Evolutionary conservation across 2,329 filamentous ascomycete species (phyloP), one percentile per base, ranked within the genome.

Genomic region (Sarocladium kiliense): DNA sequence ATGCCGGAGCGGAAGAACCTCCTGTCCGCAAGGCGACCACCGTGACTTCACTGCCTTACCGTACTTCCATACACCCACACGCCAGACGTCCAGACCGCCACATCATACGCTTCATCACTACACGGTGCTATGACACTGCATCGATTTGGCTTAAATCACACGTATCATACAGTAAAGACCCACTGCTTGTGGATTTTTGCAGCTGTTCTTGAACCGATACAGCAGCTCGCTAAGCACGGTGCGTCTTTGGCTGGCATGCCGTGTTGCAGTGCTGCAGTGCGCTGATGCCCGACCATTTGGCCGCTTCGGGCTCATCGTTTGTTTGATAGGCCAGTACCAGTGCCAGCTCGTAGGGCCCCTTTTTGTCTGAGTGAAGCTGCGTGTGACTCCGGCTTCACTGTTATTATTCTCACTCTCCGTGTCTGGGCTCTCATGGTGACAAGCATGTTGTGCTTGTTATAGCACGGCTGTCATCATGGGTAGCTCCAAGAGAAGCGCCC

Each of bases 401-500:
- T 36, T 36, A 51, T 21, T n/a, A n/a, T n/a, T n/a, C n/a, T n/a
- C n/a, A n/a, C n/a, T n/a, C n/a, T n/a, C n/a, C n/a, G n/a, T n/a
- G n/a, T 51, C 18, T 18, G 11, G 27, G 27, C 11, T 36, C 47
- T 21, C 30, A 34, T 49, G 47, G 26, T 34, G 47, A 36, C 27
- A 21, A 51, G 47, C 47, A 51, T 51, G 47, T 36, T 51, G n/a
- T 51, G 47, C 30, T 32, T 32, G 14, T 51, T 51, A 51, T 51
- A 51, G 30, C 47, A 51, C 26, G 47, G 27, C 47, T 51, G 30
- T 36, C 47, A 57, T 64, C 59, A 73, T 73, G 71, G 71, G 63
- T 57, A 69, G 65, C 63, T 64, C 65, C 62, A 72, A 69, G 60
- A 64, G 69, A 62, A 65, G 61, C 58, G 55, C 66, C 58, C 65